Base-by-base conservation (phyloP, 164 flowering plant genomes). In the Piper betle region DNA sequence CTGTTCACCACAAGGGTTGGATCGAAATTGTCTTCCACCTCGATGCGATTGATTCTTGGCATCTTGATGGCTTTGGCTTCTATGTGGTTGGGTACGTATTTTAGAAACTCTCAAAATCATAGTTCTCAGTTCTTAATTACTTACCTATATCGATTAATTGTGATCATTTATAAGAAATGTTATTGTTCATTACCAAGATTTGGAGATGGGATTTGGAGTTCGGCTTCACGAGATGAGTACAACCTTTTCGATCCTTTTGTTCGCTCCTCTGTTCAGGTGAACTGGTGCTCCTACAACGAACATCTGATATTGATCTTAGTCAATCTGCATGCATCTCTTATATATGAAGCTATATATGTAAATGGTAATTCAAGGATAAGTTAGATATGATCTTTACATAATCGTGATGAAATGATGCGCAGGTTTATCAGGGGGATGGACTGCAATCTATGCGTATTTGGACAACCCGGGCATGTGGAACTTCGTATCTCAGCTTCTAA, bases 381-480 rank as follows among this genome's bases (percentile, higher is more conserved):
- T 25, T 25, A 25, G 33, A 25, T 25, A 25, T 25, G 33, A 25
- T 25, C 33, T 25, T 25, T 25, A 25, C 33, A 25, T 25, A 25
- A 25, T 25, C 33, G 33, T 0, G 1, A 0, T 25, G 33, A 25
- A 25, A 25, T 37, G 33, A 18, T 37, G 58, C 55, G 46, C 63
- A 71, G 69, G 87, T 82, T 16, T 84, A 86, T 60, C 84, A 0
- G 65, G 70, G 13, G 68, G 70, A 64, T 80, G 88, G 88, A 77
- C 69, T 9, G 84, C 82, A 33, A 73, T 79, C 3, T 79, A 77
- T 58, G 77, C 71, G 7, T 80, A 46, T 61, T 74, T 82, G 2
- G 84, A 80, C 69, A 84, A 84, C 60, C 80, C 80, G 0, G 86
- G 89, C 25, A 80, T 79, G 81, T 84, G 89, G 86, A 84, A 82